phyloP scores from a whole-genome alignment of 2,329 filamentous ascomycete species.

The Aspergillus niger region DNA sequence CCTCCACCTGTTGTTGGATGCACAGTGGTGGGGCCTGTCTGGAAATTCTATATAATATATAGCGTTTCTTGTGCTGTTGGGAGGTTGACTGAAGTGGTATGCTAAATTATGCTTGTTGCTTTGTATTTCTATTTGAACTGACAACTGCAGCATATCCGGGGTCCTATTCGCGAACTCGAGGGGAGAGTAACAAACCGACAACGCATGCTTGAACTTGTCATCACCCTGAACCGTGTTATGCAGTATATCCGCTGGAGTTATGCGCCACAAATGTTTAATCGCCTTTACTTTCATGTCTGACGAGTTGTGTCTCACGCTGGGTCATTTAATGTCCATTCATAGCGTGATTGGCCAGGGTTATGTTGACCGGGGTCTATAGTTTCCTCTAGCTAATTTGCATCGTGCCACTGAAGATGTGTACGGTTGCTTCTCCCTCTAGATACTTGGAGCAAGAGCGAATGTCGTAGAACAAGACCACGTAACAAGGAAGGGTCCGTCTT shows the following conservation, averaged over 20 bases:
- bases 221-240: background rate
- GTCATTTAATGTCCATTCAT: no score
- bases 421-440: no score
- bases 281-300: background rate
- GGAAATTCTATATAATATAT: conserved; percentile 12
- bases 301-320: no score
- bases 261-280: background rate
- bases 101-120: background rate
- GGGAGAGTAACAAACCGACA: background rate
- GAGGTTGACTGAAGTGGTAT: background rate
- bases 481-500: no score
- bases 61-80: background rate
- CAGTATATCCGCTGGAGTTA: background rate
- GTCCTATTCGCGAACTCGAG: background rate
- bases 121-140: background rate
- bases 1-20: conserved; percentile 13
- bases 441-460: no score
- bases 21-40: conserved; percentile 4
- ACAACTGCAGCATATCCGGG: background rate
- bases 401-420: no score
- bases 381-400: no score
- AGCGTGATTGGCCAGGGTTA: no score
- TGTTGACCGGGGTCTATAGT: no score
- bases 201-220: background rate
- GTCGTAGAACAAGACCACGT: no score